Conservation (phyloP, 2,329 filamentous ascomycete genomes). For the Aspergillus fumigatus region DNA sequence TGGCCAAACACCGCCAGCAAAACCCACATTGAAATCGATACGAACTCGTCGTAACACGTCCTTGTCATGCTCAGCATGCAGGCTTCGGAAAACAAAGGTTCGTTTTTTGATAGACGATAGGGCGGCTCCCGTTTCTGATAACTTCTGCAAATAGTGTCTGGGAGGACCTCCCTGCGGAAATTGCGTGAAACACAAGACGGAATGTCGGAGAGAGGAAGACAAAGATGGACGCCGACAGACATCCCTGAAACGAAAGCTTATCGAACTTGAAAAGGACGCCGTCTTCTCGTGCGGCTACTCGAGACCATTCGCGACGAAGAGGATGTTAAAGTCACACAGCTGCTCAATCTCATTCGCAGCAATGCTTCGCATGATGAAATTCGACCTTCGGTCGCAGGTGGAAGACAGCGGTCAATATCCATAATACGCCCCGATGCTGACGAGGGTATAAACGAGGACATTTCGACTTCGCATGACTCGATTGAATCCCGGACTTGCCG, state of each 20-base stretch:
- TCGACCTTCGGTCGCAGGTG: slow-evolving; percentile 6
- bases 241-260: slow-evolving; percentile 20
- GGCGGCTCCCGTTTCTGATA: not conserved
- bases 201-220: slow-evolving; percentile 19
- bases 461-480: not conserved
- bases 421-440: not conserved
- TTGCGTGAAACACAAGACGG: slow-evolving; percentile 15
- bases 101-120: too few species aligned
- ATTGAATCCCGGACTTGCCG: not conserved
- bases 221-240: slow-evolving; percentile 21
- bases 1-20: not conserved
- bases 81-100: not conserved
- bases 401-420: not conserved
- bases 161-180: slow-evolving; percentile 19
- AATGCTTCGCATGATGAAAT: slow-evolving; percentile 22
- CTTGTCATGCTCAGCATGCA: not conserved
- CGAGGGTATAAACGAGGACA: not conserved
- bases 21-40: not conserved
- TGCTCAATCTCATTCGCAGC: slow-evolving; percentile 21
- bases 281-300: slow-evolving; percentile 17
- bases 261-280: slow-evolving; percentile 18
- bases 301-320: slow-evolving; percentile 16
- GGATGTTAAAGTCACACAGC: slow-evolving; percentile 4
- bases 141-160: slow-evolving; percentile 16
- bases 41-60: not conserved